These are phyloP conservation scores for Sphagnurus paluster DNA, from an alignment of 1,284 basidiomycete genomes.

Conservation along the genomic window DNA sequence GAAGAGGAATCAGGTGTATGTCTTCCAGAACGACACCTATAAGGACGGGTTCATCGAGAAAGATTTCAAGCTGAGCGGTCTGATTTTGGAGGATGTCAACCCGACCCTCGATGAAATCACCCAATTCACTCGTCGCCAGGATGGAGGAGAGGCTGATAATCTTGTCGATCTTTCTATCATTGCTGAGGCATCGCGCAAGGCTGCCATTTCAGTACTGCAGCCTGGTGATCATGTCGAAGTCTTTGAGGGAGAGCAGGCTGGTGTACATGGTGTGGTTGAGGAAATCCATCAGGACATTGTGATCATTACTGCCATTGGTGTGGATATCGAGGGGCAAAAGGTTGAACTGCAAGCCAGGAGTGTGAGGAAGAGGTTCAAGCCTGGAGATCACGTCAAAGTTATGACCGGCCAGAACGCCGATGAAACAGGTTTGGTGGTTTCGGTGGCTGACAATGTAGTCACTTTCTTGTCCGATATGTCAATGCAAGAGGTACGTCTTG, in stretches of 20 bases:
- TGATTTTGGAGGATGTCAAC: constrained; percentile 89
- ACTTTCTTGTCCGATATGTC: constrained; percentile 98
- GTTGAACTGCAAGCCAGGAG: constrained; percentile 87
- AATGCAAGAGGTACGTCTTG: constrained; percentile 76
- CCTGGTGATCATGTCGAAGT: constrained; percentile 98
- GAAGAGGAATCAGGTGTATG: constrained; percentile 70
- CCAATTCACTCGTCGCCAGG: constrained; percentile 76
- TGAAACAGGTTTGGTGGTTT: constrained; percentile 95
- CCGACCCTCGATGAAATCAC: constrained; percentile 97
- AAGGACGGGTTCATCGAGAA: constrained; percentile 96
- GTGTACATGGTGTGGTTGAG: constrained; percentile 90
- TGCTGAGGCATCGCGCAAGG: constrained; percentile 85
- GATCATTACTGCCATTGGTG: constrained; percentile 77
- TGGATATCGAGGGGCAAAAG: constrained; percentile 83
- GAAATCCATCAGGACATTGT: constrained; percentile 89
- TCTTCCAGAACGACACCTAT: constrained; percentile 94
- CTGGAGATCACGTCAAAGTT: constrained; percentile 98
- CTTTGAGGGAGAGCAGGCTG: constrained; percentile 94
- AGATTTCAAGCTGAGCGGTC: constrained; percentile 83
- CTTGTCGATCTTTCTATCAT: constrained; percentile 81
- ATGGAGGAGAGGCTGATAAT: constrained; percentile 59
- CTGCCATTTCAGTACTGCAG: constrained; percentile 87
- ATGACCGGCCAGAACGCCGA: constrained; percentile 94
- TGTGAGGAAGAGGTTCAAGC: constrained; percentile 93
- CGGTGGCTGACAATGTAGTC: constrained; percentile 88